Conservation (phyloP, 371 early-diverging fungal species). For the Actinomortierella ambigua region DNA sequence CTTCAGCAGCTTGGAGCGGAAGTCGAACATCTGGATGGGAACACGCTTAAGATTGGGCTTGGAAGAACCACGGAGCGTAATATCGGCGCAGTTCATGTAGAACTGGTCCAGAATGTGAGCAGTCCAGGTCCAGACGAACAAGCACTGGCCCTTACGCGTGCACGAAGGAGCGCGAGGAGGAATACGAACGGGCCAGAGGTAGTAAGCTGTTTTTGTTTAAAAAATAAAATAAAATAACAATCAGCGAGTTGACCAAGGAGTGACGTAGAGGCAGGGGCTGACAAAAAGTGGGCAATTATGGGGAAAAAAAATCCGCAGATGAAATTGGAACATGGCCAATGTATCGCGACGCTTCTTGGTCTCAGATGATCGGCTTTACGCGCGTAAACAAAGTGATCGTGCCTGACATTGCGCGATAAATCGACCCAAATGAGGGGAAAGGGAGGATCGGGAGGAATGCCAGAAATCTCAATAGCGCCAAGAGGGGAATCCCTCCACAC, state of each 20-base stretch:
- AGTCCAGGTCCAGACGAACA: conserved; percentile 15
- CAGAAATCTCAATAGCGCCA: too few species aligned
- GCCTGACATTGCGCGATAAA: too few species aligned
- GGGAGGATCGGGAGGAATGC: neutral
- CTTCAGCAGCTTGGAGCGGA: neutral
- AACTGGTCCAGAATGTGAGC: conserved; percentile 38
- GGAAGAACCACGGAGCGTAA: conserved; percentile 14
- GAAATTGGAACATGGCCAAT: too few species aligned
- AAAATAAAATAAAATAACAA: neutral
- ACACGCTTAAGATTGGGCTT: conserved; percentile 5
- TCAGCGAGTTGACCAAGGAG: too few species aligned
- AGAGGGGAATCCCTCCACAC: too few species aligned
- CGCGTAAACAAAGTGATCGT: too few species aligned
- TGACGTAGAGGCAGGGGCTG: neutral
- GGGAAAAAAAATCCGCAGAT: too few species aligned
- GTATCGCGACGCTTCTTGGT: too few species aligned
- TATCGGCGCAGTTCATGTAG: conserved; percentile 45
- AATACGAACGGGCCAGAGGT: conserved; percentile 45
- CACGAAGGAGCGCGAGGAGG: conserved; percentile 56
- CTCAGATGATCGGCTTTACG: too few species aligned
- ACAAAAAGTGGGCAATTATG: neutral
- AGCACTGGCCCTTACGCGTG: conserved; percentile 14
- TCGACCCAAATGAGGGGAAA: too few species aligned
- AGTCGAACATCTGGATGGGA: conserved; percentile 27
- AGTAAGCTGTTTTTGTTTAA: conserved; percentile 13